Evolutionary conservation across 169 alveolate genomes (phyloP).

Genomic region (Cryptosporidium sp.): DNA sequence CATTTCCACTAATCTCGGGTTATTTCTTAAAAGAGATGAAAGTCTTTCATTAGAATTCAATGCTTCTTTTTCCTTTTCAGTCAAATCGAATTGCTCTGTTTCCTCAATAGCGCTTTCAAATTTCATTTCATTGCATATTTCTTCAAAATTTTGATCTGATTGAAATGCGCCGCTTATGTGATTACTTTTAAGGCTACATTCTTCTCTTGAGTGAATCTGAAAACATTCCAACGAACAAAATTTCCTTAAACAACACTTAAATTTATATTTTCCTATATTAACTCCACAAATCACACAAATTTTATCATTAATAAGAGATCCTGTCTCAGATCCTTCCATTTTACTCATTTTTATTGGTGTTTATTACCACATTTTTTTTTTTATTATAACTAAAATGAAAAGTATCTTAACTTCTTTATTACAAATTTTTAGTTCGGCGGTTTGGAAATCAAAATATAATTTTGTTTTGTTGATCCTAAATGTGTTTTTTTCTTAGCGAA

Average conservation of each 20-base stretch:
- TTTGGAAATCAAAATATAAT: no score
- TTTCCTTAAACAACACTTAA: conserved; percentile 12
- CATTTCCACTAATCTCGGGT: conserved; percentile 13
- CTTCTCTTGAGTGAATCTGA: conserved; percentile 1
- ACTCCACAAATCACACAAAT: conserved; percentile 1
- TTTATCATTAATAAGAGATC: neutral
- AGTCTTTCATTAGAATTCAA: neutral
- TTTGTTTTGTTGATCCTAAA: neutral
- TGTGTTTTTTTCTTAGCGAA: no score
- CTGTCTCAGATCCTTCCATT: neutral
- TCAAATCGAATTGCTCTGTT: conserved; percentile 12
- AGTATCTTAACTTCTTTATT: no score
- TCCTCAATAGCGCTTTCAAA: neutral
- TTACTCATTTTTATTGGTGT: neutral
- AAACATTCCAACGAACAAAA: conserved; percentile 22
- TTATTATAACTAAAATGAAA: neutral
- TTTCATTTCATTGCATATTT: neutral
- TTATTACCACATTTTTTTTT: neutral
- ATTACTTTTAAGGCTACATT: conserved; percentile 2
- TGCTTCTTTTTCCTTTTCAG: conserved; percentile 18
- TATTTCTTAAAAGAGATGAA: neutral
- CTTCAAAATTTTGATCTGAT: neutral
- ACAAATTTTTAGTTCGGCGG: no score
- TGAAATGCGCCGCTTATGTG: rapidly evolving
- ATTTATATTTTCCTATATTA: conserved; percentile 23